Evolutionary conservation across 2,329 filamentous ascomycete species (phyloP), one percentile per base, ranked within the genome.

Genomic region (Cytospora paraplurivora): DNA sequence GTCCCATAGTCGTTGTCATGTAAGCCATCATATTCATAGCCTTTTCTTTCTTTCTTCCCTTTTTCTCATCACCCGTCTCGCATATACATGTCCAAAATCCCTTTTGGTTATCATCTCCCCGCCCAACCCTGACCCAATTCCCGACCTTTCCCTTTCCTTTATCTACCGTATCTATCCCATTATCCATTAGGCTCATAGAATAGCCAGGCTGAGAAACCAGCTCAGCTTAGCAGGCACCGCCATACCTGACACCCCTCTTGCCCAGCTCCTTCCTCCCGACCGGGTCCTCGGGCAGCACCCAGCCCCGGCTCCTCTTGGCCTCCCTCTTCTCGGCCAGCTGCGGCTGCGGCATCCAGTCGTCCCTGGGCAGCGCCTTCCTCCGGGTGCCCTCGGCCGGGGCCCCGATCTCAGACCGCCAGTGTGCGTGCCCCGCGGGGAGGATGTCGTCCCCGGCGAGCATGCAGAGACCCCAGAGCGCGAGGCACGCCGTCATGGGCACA

Each of bases 391-490:
- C 89, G 12, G 88, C 88, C 0, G 90, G 90, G 0, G 88, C 89
- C 0, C 90, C 90, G 68, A 93, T 90, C 69, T 92, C 89, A 65
- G 86, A 80, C 71, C 81, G 84, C 88, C 88, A 93, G 66, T 81
- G 71, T 68, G 82, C 77, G 60, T 90, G 87, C 19, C 85, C 68
- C 38, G 71, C 71, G 5, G 70, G 63, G 12, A 73, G 68, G 1
- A 73, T 72, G 68, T 75, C 71, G 56, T 77, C 75, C 15, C 70
- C 70, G 1, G 74, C 74, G 33, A 78, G 73, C 73, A 77, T 74
- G 67, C 91, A 91, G 47, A 93, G 78, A 58, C 88, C 91, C 88
- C 89, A 93, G 38, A 93, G 83, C 0, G 90, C 90, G 8, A 93
- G 81, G 66, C 87, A 85, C 13, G 89, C 89, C 0, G 90, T 92